Base-by-base conservation (phyloP, 768 basidiomycete species). In the Suillus weaverae region DNA sequence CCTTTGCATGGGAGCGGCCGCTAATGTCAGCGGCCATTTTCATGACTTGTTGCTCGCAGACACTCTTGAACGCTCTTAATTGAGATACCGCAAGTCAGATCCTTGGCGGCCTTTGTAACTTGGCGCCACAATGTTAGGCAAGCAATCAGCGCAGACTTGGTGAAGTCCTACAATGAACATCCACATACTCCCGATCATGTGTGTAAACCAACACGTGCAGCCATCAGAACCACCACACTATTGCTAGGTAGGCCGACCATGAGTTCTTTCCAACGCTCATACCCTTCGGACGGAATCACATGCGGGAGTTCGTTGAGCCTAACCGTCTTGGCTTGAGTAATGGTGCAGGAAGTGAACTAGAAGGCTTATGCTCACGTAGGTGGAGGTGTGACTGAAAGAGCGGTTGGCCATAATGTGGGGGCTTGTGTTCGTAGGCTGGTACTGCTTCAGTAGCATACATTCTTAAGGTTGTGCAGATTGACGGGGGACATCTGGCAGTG, bases 91-190 rank as follows among this genome's bases (percentile, higher is more conserved):
- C 74, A 96, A 93, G 76, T 97, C 90, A 41, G 92, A 94, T 0
- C 87, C 87, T 77, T 97, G 97, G 30, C 97, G 87, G 73, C 92
- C 97, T 74, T 95, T 95, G 83, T 98, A 97, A 76, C 96, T 99
- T 73, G 39, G 59, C 30, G 70, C 67, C 65, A 50, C 62, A 30
- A 67, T 33, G 63, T 62, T n/a, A 48, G 35, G 35, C 48, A 32
- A 22, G 38, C 55, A 68, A 55, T 56, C 38, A 61, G 48, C 50
- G 63, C 16, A 30, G 43, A 54, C 20, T 26, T 22, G 63, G n/a
- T 46, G 50, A 36, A 10, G 38, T 77, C 91, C 79, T 76, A 94
- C 92, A 94, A 95, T 70, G 63, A 68, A 43, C 20, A 64, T 68
- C 64, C 35, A 85, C 89, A 73, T 76, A 91, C 91, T 89, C 72